Evolutionary conservation across 768 basidiomycete species (phyloP).

Genomic region (Tubosaeta brunneosetosa): DNA sequence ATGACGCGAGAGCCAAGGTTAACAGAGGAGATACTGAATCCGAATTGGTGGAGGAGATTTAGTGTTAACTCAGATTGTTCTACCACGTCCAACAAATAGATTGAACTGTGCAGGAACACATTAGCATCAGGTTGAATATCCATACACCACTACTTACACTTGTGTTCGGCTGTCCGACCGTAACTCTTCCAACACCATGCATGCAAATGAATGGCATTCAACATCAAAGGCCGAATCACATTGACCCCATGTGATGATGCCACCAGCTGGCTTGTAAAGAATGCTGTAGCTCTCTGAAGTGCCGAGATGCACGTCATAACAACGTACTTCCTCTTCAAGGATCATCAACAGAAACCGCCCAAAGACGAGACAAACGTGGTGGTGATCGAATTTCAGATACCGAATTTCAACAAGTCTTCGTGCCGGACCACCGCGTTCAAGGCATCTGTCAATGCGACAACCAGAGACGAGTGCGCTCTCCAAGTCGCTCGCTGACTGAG

Average conservation of each 20-base stretch:
- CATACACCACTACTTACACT: constrained; percentile 1
- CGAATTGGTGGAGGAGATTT: constrained; percentile 14
- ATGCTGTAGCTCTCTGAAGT: background rate
- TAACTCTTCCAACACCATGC: constrained; percentile 7
- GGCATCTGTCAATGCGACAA: no score
- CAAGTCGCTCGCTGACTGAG: no score
- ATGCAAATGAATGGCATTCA: background rate
- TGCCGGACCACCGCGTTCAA: no score
- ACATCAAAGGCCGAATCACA: background rate
- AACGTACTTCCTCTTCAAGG: background rate
- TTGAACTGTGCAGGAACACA: background rate
- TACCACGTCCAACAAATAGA: constrained; percentile 1
- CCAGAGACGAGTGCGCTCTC: no score
- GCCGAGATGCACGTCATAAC: constrained; percentile 9
- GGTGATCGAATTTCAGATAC: no score
- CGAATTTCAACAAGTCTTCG: no score
- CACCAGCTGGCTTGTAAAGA: background rate
- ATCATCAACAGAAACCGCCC: no score
- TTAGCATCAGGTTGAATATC: background rate
- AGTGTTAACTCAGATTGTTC: constrained; percentile 1
- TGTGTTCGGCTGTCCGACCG: no score
- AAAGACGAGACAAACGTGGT: no score
- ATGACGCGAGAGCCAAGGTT: constrained; percentile 13
- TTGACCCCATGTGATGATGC: background rate
- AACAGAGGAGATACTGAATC: background rate